Evolutionary conservation across 805 yeast genomes (phyloP).

Genomic region (Metschnikowia dekortorum): DNA sequence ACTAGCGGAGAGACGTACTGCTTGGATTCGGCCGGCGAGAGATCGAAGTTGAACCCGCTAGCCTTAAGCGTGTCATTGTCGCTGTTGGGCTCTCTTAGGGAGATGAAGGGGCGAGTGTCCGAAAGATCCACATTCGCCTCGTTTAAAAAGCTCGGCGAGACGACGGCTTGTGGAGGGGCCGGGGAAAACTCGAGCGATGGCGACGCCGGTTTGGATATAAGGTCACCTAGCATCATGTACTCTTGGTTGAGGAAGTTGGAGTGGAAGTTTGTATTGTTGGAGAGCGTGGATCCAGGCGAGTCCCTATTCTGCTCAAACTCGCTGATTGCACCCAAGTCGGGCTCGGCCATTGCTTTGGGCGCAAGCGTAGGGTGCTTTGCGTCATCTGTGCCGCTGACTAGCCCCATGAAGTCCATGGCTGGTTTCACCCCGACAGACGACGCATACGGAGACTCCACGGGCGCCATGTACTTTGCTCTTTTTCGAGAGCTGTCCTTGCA

Average conservation of each 20-base stretch:
- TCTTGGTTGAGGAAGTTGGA: slow-evolving; percentile 49
- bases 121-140: slow-evolving; percentile 10
- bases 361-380: not conserved
- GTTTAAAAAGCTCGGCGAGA: slow-evolving; percentile 11
- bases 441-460: not conserved
- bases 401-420: not conserved
- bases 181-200: slow-evolving; percentile 30
- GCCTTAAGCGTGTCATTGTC: slow-evolving; percentile 6
- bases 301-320: slow-evolving; percentile 1
- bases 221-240: slow-evolving; percentile 49
- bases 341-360: not conserved
- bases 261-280: slow-evolving; percentile 23
- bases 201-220: slow-evolving; percentile 38
- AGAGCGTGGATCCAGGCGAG: slow-evolving; percentile 12
- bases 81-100: slow-evolving; percentile 27
- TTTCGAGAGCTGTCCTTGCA: slow-evolving; percentile 61
- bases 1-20: slow-evolving; percentile 56
- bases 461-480: slow-evolving; percentile 37
- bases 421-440: not conserved
- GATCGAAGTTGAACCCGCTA: slow-evolving; percentile 12
- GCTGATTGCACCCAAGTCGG: not conserved
- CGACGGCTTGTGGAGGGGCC: slow-evolving; percentile 7
- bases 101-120: slow-evolving; percentile 38
- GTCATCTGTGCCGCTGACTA: not conserved
- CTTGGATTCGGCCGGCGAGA: slow-evolving; percentile 12